Evolutionary conservation across 2,329 filamentous ascomycete species (phyloP).

Genomic region (Botrytis fabae): DNA sequence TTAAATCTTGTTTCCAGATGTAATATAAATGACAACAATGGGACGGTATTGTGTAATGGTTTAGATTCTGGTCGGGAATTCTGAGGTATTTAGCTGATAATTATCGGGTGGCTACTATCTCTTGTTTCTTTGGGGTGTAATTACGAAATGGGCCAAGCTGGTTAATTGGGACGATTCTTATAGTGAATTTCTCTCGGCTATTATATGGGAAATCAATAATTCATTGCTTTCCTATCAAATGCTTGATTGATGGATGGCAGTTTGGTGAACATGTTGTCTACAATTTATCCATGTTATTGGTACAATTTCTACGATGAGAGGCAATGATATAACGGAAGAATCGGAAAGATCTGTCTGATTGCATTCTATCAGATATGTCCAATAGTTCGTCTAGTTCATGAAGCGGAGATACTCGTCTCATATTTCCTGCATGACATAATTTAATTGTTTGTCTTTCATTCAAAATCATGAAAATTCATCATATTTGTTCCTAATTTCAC

Average conservation of each 20-base stretch:
- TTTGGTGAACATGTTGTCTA: not conserved
- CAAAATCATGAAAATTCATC: not conserved
- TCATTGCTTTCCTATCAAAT: not conserved
- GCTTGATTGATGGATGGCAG: not conserved
- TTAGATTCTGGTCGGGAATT: too few species aligned
- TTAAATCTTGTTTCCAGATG: not conserved
- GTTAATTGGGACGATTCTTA: not conserved
- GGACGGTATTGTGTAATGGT: not conserved
- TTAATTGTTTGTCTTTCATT: not conserved
- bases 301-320: not conserved
- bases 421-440: not conserved
- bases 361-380: not conserved
- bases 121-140: not conserved
- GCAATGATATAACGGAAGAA: not conserved
- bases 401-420: not conserved
- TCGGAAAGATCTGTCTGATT: not conserved
- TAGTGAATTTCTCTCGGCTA: not conserved
- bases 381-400: fast-evolving
- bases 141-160: not conserved
- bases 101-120: not conserved
- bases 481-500: fast-evolving
- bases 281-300: not conserved
- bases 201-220: not conserved
- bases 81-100: not conserved
- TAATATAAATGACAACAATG: not conserved